Evolutionary conservation across 768 basidiomycete genomes (phyloP).

Genomic region (Suillus brevipes): DNA sequence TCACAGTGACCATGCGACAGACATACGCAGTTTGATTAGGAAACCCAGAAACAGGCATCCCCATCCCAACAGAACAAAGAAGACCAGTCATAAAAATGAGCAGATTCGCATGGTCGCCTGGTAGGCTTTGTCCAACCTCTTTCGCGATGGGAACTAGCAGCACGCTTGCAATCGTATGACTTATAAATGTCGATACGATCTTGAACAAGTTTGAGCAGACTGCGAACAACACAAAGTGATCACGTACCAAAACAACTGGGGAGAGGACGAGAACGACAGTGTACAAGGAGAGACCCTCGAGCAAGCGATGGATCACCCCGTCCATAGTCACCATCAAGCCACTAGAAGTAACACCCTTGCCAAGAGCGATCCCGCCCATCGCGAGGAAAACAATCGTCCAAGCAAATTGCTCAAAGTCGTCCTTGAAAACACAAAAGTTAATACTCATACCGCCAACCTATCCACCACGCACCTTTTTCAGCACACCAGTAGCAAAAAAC

Average conservation of each 20-base stretch:
- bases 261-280: slow-evolving; percentile 72
- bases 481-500: slow-evolving; percentile 90
- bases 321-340: slow-evolving; percentile 85
- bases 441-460: too few relatives aligned
- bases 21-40: slow-evolving; percentile 96
- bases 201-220: slow-evolving; percentile 25
- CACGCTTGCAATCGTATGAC: slow-evolving; percentile 95
- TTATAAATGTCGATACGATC: slow-evolving; percentile 93
- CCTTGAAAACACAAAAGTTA: slow-evolving; percentile 44
- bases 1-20: neutral
- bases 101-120: slow-evolving; percentile 68
- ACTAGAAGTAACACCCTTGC: slow-evolving; percentile 88
- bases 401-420: slow-evolving; percentile 92
- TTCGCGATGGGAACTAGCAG: slow-evolving; percentile 96
- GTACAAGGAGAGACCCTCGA: slow-evolving; percentile 65
- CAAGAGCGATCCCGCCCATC: slow-evolving; percentile 97
- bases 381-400: slow-evolving; percentile 96
- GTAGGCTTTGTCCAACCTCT: slow-evolving; percentile 79
- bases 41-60: slow-evolving; percentile 98
- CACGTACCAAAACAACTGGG: slow-evolving; percentile 64
- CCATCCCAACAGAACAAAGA: slow-evolving; percentile 96
- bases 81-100: slow-evolving; percentile 92
- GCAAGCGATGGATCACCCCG: slow-evolving; percentile 52
- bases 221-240: neutral
- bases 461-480: slow-evolving; percentile 81